Base-by-base conservation (phyloP, 2,329 filamentous ascomycete species). In the Aureobasidium lini region DNA sequence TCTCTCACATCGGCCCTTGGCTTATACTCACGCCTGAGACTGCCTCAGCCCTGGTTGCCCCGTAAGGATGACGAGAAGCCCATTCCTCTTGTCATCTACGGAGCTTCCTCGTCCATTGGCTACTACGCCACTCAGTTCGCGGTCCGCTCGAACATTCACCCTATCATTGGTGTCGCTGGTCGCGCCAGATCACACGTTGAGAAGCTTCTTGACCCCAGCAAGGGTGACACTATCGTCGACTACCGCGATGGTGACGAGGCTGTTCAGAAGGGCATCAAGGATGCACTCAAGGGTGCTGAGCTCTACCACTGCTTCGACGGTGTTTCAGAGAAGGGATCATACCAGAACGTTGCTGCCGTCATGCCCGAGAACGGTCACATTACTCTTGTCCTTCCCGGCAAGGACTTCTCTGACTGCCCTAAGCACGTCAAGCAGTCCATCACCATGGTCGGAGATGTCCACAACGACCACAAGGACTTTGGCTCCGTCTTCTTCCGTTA, bases 291-390 rank as follows among this genome's bases (percentile, higher is more conserved):
- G 3, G 75, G 74, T 2, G 64, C 72, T 11, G 75, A 76, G 61
- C 64, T 83, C 15, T 64, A 74, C 6, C 74, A 84, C 61, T 83
- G 81, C 0, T 80, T 80, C 60, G 85, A 88, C 64, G 80, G 83
- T 0, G 77, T 84, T 0, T 76, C 76, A 1, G 81, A 85, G 64
- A 73, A 83, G 11, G 75, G 76, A 71, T 75, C 49, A 40, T 65
- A 61, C 50, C 54, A 68, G 44, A 80, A 79, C 48, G 66, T 84
- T 7, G 67, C 68, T 28, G 70, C 75, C 44, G 76, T 78, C 1
- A 66, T 84, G 9, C 71, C 71, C 1, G 62, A 69, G 1, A 70
- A 72, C 7, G 72, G 69, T 0, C 71, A 68, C 56, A 67, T 77
- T 15, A 75, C 76, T 1, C 66, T 73, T 3, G 76, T 80, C 15